These are phyloP conservation scores for Pulveroboletus sp. DNA, from an alignment of 768 basidiomycete genomes.

Conservation along the genomic window DNA sequence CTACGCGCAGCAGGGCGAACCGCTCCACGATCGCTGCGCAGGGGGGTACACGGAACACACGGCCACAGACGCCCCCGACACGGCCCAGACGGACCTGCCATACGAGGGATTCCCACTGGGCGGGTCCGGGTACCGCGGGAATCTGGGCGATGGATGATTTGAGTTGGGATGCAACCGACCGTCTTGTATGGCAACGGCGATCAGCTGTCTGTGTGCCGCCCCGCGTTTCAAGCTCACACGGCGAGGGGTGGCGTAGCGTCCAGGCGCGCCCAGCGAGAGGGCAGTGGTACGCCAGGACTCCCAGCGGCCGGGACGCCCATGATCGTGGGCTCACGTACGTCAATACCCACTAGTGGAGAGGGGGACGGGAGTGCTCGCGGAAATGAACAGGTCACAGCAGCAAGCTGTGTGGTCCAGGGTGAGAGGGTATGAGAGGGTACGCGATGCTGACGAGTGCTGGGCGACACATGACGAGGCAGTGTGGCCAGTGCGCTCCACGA, in stretches of 20 bases:
- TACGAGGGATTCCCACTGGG: neutral
- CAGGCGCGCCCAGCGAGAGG: constrained; percentile 1
- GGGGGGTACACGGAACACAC: constrained; percentile 1
- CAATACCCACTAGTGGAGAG: constrained; percentile 7
- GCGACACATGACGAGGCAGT: no score
- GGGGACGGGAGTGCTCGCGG: constrained; percentile 13
- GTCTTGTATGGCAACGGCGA: constrained; percentile 20
- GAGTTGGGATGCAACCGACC: neutral
- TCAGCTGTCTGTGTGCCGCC: constrained; percentile 21
- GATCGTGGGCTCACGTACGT: constrained; percentile 12
- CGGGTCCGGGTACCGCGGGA: constrained; percentile 17
- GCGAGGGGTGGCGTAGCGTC: constrained; percentile 17
- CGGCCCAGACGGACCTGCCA: neutral
- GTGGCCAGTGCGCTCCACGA: neutral
- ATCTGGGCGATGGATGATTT: neutral
- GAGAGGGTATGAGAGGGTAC: constrained; percentile 8
- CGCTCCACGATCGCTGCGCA: neutral
- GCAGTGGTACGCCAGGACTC: constrained; percentile 3
- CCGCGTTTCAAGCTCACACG: constrained; percentile 16
- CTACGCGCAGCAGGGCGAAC: neutral
- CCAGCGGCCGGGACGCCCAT: neutral
- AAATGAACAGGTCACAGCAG: constrained; percentile 28
- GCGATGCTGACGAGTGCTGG: constrained; percentile 1
- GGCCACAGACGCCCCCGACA: neutral
- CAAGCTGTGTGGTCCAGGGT: constrained; percentile 15